phyloP scores from a whole-genome alignment of 495 filamentous ascomycete species.

The Daldinia vernicosa region DNA sequence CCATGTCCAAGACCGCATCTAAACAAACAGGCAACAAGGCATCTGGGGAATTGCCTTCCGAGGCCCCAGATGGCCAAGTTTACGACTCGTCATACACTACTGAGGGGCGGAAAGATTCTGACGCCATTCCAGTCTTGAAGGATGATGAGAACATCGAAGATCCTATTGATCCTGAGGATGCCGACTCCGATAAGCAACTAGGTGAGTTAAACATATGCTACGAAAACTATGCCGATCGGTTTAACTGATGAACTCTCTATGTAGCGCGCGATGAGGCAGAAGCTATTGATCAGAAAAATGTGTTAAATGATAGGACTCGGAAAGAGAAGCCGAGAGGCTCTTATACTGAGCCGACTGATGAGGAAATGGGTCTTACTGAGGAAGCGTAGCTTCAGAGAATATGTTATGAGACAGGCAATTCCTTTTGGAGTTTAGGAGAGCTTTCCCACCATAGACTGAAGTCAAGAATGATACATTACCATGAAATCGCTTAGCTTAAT shows the following conservation, averaged over 20 bases:
- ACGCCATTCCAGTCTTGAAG: slow-evolving; percentile 60
- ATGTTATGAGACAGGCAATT: not conserved
- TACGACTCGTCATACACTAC: slow-evolving; percentile 48
- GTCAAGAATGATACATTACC: no score
- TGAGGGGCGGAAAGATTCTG: slow-evolving; percentile 41
- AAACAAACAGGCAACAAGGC: slow-evolving; percentile 37
- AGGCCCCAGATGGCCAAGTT: slow-evolving; percentile 38
- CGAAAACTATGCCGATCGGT: not conserved
- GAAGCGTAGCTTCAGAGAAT: not conserved
- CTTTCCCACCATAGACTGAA: not conserved
- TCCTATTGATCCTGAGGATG: slow-evolving; percentile 52
- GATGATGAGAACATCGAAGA: slow-evolving; percentile 62
- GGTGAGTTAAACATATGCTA: slow-evolving; percentile 49
- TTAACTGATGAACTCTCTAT: not conserved
- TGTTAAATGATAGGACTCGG: slow-evolving; percentile 59
- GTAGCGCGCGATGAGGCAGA: slow-evolving; percentile 62
- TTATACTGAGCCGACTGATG: slow-evolving; percentile 63
- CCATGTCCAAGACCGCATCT: slow-evolving; percentile 43
- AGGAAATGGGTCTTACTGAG: slow-evolving; percentile 49
- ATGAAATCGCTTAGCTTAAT: no score
- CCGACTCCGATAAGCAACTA: slow-evolving; percentile 61
- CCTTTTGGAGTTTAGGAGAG: not conserved
- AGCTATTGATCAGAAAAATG: slow-evolving; percentile 62
- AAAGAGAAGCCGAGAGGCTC: slow-evolving; percentile 57
- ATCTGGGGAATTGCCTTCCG: slow-evolving; percentile 29